phyloP scores from a whole-genome alignment of 78 protist species.

The Isochrysis galbana region DNA sequence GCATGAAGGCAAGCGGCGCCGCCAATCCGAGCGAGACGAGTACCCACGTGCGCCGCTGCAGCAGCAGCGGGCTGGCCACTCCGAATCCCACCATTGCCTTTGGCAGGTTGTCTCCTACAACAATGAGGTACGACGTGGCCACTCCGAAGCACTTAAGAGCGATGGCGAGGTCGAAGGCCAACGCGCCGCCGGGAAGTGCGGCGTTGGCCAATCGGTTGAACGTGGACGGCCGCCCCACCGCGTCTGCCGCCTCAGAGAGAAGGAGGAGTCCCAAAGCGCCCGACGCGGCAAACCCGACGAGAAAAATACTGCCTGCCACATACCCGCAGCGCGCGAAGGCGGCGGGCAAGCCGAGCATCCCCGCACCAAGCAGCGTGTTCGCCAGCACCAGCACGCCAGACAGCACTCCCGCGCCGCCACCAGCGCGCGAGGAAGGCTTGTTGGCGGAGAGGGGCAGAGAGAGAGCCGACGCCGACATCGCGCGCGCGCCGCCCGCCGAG shows the following conservation, averaged over 20 bases:
- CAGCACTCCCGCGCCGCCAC: no score
- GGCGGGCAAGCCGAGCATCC: conserved; percentile 27
- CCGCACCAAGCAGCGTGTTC: conserved; percentile 47
- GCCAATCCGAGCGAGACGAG: not conserved
- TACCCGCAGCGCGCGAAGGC: conserved; percentile 3
- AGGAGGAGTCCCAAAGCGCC: not conserved
- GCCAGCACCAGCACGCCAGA: conserved; percentile 10
- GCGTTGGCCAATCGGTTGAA: not conserved
- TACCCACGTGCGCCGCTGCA: not conserved
- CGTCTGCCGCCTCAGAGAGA: conserved; percentile 1
- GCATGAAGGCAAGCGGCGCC: not conserved
- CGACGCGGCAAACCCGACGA: not conserved
- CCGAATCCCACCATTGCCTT: not conserved
- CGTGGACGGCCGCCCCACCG: not conserved
- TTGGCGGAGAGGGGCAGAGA: no score
- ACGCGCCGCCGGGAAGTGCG: not conserved
- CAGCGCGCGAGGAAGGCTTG: no score
- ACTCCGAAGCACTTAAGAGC: conserved; percentile 37
- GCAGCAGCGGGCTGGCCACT: not conserved
- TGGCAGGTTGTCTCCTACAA: conserved; percentile 6
- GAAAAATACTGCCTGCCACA: not conserved
- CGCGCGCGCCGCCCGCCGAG: no score
- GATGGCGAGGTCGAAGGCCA: conserved; percentile 1
- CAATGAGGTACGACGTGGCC: conserved; percentile 26
- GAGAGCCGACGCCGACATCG: no score